phyloP scores from a whole-genome alignment of 202 grass and related monocot species.

The Setaria italica region DNA sequence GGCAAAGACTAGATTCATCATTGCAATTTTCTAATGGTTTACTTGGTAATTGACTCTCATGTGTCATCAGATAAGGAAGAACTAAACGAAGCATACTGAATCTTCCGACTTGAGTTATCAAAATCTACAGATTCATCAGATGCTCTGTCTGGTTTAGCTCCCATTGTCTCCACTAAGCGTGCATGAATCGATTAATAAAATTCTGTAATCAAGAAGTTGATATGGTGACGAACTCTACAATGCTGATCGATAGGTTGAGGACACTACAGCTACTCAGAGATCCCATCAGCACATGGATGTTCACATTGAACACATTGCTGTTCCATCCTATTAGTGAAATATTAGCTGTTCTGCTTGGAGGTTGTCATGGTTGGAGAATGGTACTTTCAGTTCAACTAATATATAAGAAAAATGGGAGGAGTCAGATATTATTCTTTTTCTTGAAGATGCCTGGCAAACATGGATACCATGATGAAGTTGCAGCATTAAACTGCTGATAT shows the following conservation, averaged over 20 bases:
- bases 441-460: constrained; percentile 27
- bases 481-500: not conserved
- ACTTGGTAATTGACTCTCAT: not conserved
- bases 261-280: constrained; percentile 39
- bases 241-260: constrained; percentile 10
- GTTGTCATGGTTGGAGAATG: constrained; percentile 27
- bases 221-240: not conserved
- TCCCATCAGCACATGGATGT: constrained; percentile 36
- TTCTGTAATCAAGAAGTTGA: constrained; percentile 35
- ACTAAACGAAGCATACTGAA: constrained; percentile 28
- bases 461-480: constrained; percentile 26
- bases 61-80: constrained; percentile 16
- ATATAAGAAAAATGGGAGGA: not conserved
- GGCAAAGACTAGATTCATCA: constrained; percentile 25
- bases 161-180: constrained; percentile 34
- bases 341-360: constrained; percentile 19
- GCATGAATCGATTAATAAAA: constrained; percentile 35
- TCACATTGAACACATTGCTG: constrained; percentile 41
- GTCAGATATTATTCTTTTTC: not conserved
- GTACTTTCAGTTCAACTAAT: constrained; percentile 21
- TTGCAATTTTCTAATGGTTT: constrained; percentile 28
- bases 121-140: constrained; percentile 12
- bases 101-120: constrained; percentile 1
- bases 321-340: constrained; percentile 28
- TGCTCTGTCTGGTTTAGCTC: not conserved